Evolutionary conservation across 495 filamentous ascomycete genomes (phyloP).

Genomic region (Filosporella fistucella): DNA sequence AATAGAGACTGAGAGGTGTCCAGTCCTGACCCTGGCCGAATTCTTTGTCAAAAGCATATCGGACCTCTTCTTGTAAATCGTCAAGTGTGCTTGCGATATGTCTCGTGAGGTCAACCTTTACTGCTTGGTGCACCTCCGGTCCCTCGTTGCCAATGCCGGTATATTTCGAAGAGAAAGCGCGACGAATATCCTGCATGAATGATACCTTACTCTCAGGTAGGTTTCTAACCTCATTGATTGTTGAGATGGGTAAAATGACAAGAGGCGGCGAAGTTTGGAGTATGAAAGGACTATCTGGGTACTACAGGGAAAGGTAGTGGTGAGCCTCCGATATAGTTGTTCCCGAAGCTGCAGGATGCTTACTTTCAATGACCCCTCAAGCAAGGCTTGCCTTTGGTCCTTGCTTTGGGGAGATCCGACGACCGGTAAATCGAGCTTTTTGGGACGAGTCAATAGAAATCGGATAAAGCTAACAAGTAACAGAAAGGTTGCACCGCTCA

Average conservation of each 20-base stretch:
- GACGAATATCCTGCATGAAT: constrained; percentile 6
- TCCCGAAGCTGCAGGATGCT: neutral
- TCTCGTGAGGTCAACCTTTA: constrained; percentile 10
- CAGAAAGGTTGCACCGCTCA: neutral
- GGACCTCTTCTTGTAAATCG: constrained; percentile 19
- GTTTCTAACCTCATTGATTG: constrained; percentile 12
- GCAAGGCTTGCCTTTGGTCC: neutral
- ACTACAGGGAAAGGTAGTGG: neutral
- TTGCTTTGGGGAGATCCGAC: neutral
- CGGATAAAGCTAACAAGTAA: neutral
- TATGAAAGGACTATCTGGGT: constrained; percentile 7
- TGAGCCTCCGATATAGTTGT: neutral
- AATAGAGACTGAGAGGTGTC: constrained; percentile 35
- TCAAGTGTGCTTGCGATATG: constrained; percentile 13
- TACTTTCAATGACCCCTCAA: constrained; percentile 4
- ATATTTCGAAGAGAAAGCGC: neutral
- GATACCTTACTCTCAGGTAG: constrained; percentile 17
- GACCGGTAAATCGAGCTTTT: constrained; percentile 5
- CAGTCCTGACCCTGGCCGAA: constrained; percentile 26
- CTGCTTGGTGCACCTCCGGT: neutral
- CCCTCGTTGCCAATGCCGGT: constrained; percentile 3
- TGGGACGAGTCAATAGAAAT: constrained; percentile 1
- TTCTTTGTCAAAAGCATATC: constrained; percentile 17
- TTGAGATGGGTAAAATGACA: constrained; percentile 10
- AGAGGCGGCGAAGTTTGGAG: constrained; percentile 4